These are phyloP conservation scores for Alternaria conjuncta DNA, from an alignment of 2,329 filamentous ascomycete species.

Conservation along the genomic window DNA sequence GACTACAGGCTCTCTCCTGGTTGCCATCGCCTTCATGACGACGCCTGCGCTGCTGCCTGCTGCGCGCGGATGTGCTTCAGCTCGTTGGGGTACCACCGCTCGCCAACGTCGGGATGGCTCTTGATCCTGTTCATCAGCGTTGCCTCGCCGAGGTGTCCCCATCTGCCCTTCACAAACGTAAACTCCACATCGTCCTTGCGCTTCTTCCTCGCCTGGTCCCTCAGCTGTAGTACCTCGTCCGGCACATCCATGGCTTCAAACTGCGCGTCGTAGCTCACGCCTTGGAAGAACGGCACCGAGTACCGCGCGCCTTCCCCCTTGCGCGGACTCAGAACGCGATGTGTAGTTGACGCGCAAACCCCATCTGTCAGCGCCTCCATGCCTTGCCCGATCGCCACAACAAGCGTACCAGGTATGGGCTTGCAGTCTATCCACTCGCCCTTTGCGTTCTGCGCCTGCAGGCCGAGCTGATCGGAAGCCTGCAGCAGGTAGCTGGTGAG, in stretches of 20 bases:
- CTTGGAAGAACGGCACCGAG: constrained; percentile 88
- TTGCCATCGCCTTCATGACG: background rate
- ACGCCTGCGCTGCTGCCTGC: constrained; percentile 35
- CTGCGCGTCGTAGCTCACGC: constrained; percentile 76
- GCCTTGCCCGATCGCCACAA: constrained; percentile 87
- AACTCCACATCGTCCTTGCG: constrained; percentile 79
- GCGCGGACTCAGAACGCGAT: constrained; percentile 77
- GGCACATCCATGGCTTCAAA: constrained; percentile 80
- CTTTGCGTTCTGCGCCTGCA: constrained; percentile 81
- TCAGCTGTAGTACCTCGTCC: constrained; percentile 66
- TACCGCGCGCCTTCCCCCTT: constrained; percentile 75
- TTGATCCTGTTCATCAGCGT: constrained; percentile 84
- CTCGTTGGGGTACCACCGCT: constrained; percentile 67
- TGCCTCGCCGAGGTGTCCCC: constrained; percentile 76
- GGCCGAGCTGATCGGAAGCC: constrained; percentile 73
- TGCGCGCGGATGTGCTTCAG: constrained; percentile 52
- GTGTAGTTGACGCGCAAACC: constrained; percentile 81
- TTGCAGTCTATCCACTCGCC: constrained; percentile 85
- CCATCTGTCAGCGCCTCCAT: constrained; percentile 85
- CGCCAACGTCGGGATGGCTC: constrained; percentile 85
- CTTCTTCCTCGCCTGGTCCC: constrained; percentile 64
- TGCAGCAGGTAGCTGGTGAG: constrained; percentile 82
- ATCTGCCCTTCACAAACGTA: constrained; percentile 75
- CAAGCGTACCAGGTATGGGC: constrained; percentile 76
- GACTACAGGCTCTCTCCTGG: background rate